Conservation (phyloP, 805 yeast genomes). For the Barnettozyma sucrosica region DNA sequence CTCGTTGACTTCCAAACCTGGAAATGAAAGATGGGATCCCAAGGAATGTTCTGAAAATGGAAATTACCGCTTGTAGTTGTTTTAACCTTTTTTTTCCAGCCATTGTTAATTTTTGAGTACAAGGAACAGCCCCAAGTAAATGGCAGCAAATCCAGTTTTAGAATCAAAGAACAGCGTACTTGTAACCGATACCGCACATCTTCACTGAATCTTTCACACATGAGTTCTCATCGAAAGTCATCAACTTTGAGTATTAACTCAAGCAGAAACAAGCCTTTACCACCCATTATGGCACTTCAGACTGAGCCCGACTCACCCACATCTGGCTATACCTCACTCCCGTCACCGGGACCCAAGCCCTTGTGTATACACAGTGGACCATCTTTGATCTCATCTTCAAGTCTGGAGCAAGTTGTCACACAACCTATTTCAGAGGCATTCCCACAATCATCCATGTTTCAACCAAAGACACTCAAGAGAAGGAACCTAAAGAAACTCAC, state of each 20-base stretch:
- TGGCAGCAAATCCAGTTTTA: neutral
- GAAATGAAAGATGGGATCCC: neutral
- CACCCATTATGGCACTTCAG: constrained; percentile 21
- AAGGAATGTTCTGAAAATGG: neutral
- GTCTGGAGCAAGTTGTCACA: neutral
- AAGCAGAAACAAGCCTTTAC: constrained; percentile 26
- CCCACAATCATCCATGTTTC: constrained; percentile 22
- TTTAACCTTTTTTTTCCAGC: neutral
- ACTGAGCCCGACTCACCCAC: constrained; percentile 1
- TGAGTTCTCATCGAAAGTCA: constrained; percentile 19
- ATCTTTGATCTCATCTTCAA: neutral
- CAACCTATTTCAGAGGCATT: constrained; percentile 2
- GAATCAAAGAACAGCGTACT: neutral
- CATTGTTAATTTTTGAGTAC: neutral
- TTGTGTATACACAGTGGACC: neutral
- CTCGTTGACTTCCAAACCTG: neutral
- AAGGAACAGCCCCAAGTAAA: neutral
- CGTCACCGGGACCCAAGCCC: neutral
- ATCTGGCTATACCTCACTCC: neutral
- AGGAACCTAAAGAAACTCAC: constrained; percentile 55
- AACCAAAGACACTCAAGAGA: constrained; percentile 45
- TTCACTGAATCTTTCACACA: neutral
- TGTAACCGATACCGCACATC: neutral
- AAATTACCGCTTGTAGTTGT: neutral
- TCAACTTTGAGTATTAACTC: constrained; percentile 23